Percentiles rank a stretch among this genome's conserved stretches.
Conservation (phyloP, 345 rosid genomes). For the Euphorbia tirucalli region DNA sequence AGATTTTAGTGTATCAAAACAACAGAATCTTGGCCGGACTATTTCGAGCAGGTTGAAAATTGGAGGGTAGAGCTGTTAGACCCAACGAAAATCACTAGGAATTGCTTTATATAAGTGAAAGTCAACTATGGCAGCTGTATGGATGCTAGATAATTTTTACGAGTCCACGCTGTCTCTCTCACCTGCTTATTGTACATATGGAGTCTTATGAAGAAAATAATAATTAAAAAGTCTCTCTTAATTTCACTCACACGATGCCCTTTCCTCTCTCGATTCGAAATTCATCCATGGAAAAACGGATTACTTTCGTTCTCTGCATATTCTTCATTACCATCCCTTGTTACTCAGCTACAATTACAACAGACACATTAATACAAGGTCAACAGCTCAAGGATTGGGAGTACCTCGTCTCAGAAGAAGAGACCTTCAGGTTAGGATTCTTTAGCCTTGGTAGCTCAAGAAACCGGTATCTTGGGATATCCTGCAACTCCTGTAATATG, state of each 20-base stretch:
- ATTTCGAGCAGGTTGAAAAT: no score
- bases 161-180: no score
- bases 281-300: not conserved
- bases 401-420: not conserved
- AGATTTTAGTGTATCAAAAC: no score
- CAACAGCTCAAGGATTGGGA: conserved; percentile 7
- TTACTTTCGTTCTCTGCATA: not conserved
- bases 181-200: no score
- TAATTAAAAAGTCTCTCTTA: not conserved
- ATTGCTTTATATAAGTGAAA: no score
- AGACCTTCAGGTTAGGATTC: conserved; percentile 15
- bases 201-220: no score
- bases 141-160: no score
- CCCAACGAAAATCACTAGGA: no score
- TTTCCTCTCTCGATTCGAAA: not conserved
- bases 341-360: not conserved
- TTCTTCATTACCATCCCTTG: not conserved
- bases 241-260: not conserved
- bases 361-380: not conserved
- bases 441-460: conserved; percentile 12
- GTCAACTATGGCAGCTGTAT: no score
- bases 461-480: conserved; percentile 32
- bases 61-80: no score
- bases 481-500: conserved; percentile 16
- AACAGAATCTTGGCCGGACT: no score